phyloP scores from a whole-genome alignment of 768 basidiomycete species.

The Cystobasidium ongulense region DNA sequence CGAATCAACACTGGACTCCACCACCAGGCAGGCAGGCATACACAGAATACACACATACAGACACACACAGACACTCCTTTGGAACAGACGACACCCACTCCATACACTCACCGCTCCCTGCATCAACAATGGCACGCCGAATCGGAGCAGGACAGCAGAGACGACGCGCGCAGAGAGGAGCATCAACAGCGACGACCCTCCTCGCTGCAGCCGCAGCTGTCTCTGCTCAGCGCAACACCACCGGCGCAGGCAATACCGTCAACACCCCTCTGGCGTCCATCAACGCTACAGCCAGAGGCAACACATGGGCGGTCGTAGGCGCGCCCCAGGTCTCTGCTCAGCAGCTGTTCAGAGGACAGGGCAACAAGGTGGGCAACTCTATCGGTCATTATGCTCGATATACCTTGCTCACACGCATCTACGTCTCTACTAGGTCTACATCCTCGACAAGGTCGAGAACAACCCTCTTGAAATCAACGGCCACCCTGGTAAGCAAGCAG shows the following conservation, averaged over 20 bases:
- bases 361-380: not conserved
- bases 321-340: conserved; percentile 66
- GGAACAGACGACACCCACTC: no score
- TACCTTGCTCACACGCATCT: not conserved
- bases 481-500: conserved; percentile 50
- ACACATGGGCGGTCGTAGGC: conserved; percentile 55
- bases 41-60: no score
- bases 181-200: not conserved
- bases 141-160: no score
- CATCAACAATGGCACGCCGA: not conserved
- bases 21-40: no score
- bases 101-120: no score
- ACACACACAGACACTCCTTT: no score
- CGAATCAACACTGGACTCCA: no score
- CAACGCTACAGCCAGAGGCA: conserved; percentile 14
- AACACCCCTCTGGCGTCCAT: not conserved
- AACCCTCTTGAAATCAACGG: conserved; percentile 59
- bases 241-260: not conserved
- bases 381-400: not conserved
- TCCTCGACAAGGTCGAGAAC: conserved; percentile 69
- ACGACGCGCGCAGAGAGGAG: no score
- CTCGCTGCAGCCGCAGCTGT: not conserved
- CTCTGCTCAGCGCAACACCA: not conserved
- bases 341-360: conserved; percentile 61
- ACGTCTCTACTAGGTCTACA: conserved; percentile 57